A percentile compares a stretch with the other conserved stretches of the same genome.
phyloP scores from a whole-genome alignment of 1,139 yeast species.

The Meyerozyma sp. region DNA sequence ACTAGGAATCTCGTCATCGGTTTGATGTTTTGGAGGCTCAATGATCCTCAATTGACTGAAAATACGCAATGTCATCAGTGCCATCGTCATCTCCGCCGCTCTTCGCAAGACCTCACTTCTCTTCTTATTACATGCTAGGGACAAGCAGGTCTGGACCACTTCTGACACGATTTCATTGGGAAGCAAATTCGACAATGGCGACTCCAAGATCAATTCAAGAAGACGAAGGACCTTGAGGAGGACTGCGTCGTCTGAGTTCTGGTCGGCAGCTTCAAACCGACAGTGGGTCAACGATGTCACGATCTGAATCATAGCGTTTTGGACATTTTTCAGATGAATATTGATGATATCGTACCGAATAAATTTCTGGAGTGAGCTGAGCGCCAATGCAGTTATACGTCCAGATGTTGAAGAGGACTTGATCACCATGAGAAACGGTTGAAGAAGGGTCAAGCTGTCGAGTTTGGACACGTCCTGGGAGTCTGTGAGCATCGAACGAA shows the following conservation, averaged over 20 bases:
- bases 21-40: slow-evolving; percentile 40
- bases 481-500: slow-evolving; percentile 65
- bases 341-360: slow-evolving; percentile 56
- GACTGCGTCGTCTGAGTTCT: slow-evolving; percentile 88
- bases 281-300: slow-evolving; percentile 86
- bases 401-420: slow-evolving; percentile 86
- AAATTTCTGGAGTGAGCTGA: slow-evolving; percentile 70
- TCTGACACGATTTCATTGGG: slow-evolving; percentile 85
- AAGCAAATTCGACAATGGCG: slow-evolving; percentile 58
- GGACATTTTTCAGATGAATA: slow-evolving; percentile 38
- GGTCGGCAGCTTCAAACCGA: slow-evolving; percentile 93
- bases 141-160: slow-evolving; percentile 84
- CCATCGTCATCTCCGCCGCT: slow-evolving; percentile 85
- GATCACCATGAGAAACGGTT: slow-evolving; percentile 84
- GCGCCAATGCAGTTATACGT: slow-evolving; percentile 74
- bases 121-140: slow-evolving; percentile 88
- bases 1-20: slow-evolving; percentile 25
- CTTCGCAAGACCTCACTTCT: slow-evolving; percentile 85
- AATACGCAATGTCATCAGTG: slow-evolving; percentile 61
- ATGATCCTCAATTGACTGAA: slow-evolving; percentile 57
- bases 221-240: slow-evolving; percentile 74
- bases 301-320: slow-evolving; percentile 51
- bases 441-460: slow-evolving; percentile 70
- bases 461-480: slow-evolving; percentile 48
- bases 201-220: slow-evolving; percentile 61